Evolutionary conservation across 2,329 filamentous ascomycete genomes (phyloP).

Genomic region (Stagonosporopsis cucurbitacearum): DNA sequence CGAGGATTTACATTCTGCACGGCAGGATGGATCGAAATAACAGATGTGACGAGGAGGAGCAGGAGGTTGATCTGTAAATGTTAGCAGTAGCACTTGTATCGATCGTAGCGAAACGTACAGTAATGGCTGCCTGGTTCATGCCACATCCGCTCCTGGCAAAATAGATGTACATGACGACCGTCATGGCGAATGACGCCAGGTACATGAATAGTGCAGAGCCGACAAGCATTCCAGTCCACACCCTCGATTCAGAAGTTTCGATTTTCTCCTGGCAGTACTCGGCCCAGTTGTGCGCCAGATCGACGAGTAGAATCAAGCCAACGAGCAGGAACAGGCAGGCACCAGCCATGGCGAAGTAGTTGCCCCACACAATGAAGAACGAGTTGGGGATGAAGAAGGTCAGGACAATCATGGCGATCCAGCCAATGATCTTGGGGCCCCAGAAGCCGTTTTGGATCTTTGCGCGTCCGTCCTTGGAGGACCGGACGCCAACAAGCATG

Average conservation of each 20-base stretch:
- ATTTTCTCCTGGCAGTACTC: conserved; percentile 96
- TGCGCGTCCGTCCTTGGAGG: conserved; percentile 85
- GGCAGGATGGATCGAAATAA: conserved; percentile 85
- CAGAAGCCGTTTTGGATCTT: conserved; percentile 97
- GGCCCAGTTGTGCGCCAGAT: conserved; percentile 95
- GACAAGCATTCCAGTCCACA: conserved; percentile 87
- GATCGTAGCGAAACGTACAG: conserved; percentile 54
- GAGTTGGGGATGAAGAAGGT: conserved; percentile 95
- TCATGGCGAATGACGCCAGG: conserved; percentile 87
- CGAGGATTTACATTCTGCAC: conserved; percentile 93
- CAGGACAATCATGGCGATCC: conserved; percentile 84
- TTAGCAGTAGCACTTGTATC: conserved; percentile 2
- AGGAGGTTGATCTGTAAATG: conserved; percentile 74
- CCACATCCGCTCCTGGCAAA: conserved; percentile 82
- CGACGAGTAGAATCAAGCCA: conserved; percentile 88
- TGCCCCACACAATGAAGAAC: conserved; percentile 96
- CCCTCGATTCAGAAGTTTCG: conserved; percentile 80
- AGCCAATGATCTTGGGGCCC: conserved; percentile 93
- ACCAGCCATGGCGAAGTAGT: conserved; percentile 86
- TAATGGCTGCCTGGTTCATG: conserved; percentile 97
- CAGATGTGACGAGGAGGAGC: conserved; percentile 79
- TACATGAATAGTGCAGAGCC: conserved; percentile 96
- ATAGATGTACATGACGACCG: conserved; percentile 95
- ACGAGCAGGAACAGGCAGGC: conserved; percentile 94
- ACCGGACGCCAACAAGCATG: conserved; percentile 83